phyloP scores from a whole-genome alignment of 331 rosid genomes.

The Malus hybrid region DNA sequence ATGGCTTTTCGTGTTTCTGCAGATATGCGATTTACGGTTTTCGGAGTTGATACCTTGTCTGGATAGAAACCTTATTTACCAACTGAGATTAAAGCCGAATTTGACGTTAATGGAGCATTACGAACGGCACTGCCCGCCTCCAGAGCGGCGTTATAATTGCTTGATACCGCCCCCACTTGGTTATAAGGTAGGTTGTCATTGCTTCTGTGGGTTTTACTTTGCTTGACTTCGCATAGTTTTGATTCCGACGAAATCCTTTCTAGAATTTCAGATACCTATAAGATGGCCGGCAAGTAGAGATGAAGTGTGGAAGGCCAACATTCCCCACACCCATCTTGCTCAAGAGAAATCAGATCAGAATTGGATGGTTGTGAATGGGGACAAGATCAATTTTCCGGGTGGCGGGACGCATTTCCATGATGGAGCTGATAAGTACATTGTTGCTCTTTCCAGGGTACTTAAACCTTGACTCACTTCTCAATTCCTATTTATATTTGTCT shows the following conservation, averaged over 20 bases:
- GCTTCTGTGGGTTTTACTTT: not conserved
- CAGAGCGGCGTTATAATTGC: slow-evolving; percentile 47
- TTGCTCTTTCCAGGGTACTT: slow-evolving; percentile 42
- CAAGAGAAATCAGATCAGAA: slow-evolving; percentile 58
- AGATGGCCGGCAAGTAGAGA: slow-evolving; percentile 63
- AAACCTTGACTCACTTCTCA: slow-evolving; percentile 1
- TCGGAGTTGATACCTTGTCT: slow-evolving; percentile 61
- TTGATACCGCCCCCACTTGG: slow-evolving; percentile 47
- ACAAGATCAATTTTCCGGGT: slow-evolving; percentile 59
- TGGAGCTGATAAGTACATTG: slow-evolving; percentile 60
- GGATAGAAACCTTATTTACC: slow-evolving; percentile 44
- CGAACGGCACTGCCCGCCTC: slow-evolving; percentile 54
- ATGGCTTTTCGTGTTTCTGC: not conserved
- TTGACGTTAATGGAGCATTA: slow-evolving; percentile 55
- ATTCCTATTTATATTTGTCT: not conserved
- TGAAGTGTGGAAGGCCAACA: slow-evolving; percentile 71
- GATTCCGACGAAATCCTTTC: slow-evolving; percentile 16
- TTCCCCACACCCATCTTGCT: slow-evolving; percentile 60
- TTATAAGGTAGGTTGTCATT: slow-evolving; percentile 38
- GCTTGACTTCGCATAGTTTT: slow-evolving; percentile 17
- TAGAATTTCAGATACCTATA: slow-evolving; percentile 50
- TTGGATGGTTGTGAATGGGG: slow-evolving; percentile 68
- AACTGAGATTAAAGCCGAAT: slow-evolving; percentile 43
- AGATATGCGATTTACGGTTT: slow-evolving; percentile 40
- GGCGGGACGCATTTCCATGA: slow-evolving; percentile 60